Percentiles rank a stretch among this genome's conserved stretches.
Conservation (phyloP, 2,329 filamentous ascomycete genomes). For the Aspergillus alliaceus region DNA sequence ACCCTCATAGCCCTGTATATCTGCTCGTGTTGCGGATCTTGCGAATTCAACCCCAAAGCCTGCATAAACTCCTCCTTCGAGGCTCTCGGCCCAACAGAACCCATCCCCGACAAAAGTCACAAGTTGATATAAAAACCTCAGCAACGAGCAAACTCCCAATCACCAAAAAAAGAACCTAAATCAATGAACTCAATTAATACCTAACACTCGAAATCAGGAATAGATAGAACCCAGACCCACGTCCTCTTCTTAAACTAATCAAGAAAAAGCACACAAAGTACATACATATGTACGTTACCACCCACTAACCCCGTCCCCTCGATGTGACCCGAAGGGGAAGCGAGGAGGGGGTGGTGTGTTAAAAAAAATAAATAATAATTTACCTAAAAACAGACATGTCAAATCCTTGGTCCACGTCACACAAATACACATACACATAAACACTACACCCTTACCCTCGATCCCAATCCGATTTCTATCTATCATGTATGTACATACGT, state of each 20-base stretch:
- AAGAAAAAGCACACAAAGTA: background rate
- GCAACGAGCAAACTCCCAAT: background rate
- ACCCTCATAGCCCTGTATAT: constrained; percentile 48
- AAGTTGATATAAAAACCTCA: background rate
- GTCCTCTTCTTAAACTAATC: background rate
- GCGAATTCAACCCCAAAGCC: constrained; percentile 41
- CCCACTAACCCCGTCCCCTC: no score
- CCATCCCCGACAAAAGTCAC: constrained; percentile 25
- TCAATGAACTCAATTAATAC: background rate
- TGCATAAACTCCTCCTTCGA: constrained; percentile 50
- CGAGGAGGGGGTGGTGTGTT: no score
- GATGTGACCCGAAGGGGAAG: no score
- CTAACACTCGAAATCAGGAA: background rate
- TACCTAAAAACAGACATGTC: background rate
- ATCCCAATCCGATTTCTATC: background rate
- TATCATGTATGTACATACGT: background rate
- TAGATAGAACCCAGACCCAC: background rate
- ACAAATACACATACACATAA: background rate
- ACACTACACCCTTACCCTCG: no score
- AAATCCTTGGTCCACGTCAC: background rate
- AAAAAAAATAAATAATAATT: background rate
- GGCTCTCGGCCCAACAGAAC: constrained; percentile 42
- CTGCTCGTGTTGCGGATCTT: constrained; percentile 44
- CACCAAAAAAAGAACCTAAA: background rate
- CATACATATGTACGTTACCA: background rate